Evolutionary conservation across 2,329 filamentous ascomycete species (phyloP), one percentile per base, ranked within the genome.

Genomic region (Drechmeria coniospora): DNA sequence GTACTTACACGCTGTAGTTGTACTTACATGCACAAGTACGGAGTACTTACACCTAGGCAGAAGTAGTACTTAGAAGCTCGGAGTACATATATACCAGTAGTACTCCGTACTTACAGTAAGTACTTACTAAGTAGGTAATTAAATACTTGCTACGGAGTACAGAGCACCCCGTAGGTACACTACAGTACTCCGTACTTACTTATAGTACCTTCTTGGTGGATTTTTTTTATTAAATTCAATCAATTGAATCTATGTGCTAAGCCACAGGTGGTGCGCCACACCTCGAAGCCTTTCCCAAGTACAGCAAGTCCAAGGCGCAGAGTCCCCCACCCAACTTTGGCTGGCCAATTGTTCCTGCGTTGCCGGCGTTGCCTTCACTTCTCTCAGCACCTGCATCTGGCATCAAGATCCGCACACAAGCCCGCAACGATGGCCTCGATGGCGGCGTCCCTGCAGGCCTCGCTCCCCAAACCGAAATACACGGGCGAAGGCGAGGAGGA

Each of bases 401-500:
- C n/a, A 32, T 33, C 39, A 40, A 35, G 32, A 29, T 23, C 23
- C 27, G 30, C 25, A 29, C 24, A 23, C 10, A 21, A 9, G 20
- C 10, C 20, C 21, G 26, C 29, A 31, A 36, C 37, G 27, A 81
- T 81, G 74, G 59, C 74, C 33, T 75, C 74, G 33, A 64, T 80
- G 46, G 68, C 67, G 39, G 65, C 72, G 33, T 80, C 82, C 32
- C 67, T 95, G 23, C 74, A 82, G 37, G 73, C 74, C 47, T 75
- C 80, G 32, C 65, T 95, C 23, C 87, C 87, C 4, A 86, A 86
- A 50, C 86, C 87, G 11, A 87, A 81, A 56, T 92, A 94, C 49
- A 82, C 77, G 4, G 84, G 81, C 41, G 82, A 92, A 49, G 76
- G 92, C 49, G 86, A 94, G 50, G 80, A 92, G 45, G 57, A 78